Evolutionary conservation across 768 basidiomycete genomes (phyloP), one percentile per base, ranked within the genome.

Genomic region (Mycena floridula): DNA sequence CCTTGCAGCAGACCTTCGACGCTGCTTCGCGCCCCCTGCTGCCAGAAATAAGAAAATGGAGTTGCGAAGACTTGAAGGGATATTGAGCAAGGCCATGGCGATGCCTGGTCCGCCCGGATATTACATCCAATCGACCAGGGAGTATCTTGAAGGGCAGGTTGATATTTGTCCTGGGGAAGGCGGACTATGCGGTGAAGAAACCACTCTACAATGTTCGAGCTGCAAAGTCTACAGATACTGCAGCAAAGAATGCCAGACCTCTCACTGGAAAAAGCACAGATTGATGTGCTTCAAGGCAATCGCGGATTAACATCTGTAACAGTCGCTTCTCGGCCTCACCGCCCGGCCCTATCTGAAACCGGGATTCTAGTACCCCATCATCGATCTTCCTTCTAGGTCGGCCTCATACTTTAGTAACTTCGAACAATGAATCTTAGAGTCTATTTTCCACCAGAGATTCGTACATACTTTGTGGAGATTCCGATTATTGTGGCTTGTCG

Each of bases 211-310:
- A 16, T 53, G 54, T 16, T 52, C 51, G 4, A 46, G 46, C 36
- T 55, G 54, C 51, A 55, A 55, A 42, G 48, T 40, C 16, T 32
- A 37, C 20, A 43, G 46, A 18, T 55, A 55, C 32, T 55, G 54
- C 32, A 46, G 51, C 12, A 36, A 36, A 20, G 42, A 37, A 15
- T 52, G 51, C 24, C 54, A 52, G 37, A 24, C 43, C n/a, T 52
- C 48, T 48, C 46, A 55, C 40, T 55, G 54, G 54, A 55, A 53
- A 39, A 38, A 50, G 25, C 53, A 57, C 36, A 52, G 51, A 40
- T 39, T 45, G 28, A 47, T 48, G 11, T 54, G 50, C 24, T 53
- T 50, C 46, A 44, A 32, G 43, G 45, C 47, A 12, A 36, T 40
- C 11, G n/a, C n/a, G n/a, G n/a, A n/a, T n/a, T n/a, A n/a, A n/a